Conservation (phyloP, 1,284 basidiomycete genomes). For the Ceratobasidium sp. region DNA sequence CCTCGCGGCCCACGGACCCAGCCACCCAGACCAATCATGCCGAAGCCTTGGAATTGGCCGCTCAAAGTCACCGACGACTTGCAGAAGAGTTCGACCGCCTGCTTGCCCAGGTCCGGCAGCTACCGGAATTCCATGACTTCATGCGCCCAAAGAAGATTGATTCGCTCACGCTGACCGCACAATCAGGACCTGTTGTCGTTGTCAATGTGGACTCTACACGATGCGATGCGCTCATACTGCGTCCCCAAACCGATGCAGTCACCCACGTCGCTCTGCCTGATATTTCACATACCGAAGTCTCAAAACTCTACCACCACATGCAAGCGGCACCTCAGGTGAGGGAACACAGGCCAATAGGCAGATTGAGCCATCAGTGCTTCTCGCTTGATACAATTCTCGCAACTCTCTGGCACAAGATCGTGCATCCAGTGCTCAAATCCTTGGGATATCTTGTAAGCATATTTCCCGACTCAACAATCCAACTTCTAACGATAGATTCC, state of each 20-base stretch:
- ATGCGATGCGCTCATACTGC: too few species aligned
- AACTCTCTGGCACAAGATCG: conserved; percentile 28
- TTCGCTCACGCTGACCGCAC: conserved; percentile 24
- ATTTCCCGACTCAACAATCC: background rate
- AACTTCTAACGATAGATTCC: too few species aligned
- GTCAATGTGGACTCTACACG: conserved; percentile 35
- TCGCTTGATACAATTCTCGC: background rate
- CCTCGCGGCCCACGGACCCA: background rate
- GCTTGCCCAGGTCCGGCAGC: conserved; percentile 37
- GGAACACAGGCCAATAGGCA: background rate
- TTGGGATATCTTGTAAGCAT: background rate
- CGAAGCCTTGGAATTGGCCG: background rate
- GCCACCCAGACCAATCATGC: background rate
- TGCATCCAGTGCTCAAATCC: conserved; percentile 28
- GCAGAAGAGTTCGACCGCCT: conserved; percentile 38
- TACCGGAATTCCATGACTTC: background rate
- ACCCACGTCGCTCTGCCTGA: conserved; percentile 30
- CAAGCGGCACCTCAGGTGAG: background rate
- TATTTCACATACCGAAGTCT: too few species aligned
- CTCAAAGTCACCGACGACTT: conserved; percentile 14
- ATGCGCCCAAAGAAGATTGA: too few species aligned
- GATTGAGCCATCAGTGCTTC: background rate
- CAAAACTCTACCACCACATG: background rate
- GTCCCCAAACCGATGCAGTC: background rate
- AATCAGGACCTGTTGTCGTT: conserved; percentile 44